phyloP scores from a whole-genome alignment of 2,329 filamentous ascomycete genomes.

The Botrytis squamosa region DNA sequence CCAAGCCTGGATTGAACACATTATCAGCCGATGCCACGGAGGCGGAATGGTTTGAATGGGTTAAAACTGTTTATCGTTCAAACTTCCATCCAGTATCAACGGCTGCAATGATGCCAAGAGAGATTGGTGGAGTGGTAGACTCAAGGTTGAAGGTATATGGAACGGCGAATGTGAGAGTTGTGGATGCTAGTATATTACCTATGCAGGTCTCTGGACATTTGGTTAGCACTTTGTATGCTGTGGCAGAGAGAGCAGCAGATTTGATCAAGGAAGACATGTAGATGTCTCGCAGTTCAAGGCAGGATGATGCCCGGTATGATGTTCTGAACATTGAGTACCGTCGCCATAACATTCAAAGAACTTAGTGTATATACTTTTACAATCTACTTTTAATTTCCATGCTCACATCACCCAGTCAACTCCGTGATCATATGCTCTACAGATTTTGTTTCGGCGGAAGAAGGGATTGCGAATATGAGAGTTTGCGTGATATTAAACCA shows the following conservation, averaged over 20 bases:
- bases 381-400: background rate
- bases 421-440: too few species aligned
- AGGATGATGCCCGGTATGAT: background rate
- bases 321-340: background rate
- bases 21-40: conserved; percentile 21
- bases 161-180: conserved; percentile 25
- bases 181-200: conserved; percentile 29
- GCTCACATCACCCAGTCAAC: background rate
- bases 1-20: conserved; percentile 18
- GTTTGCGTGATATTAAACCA: background rate
- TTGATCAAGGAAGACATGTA: conserved; percentile 22
- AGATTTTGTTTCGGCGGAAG: background rate
- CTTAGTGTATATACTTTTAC: background rate
- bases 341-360: too few species aligned
- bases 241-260: conserved; percentile 28
- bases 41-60: conserved; percentile 18
- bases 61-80: conserved; percentile 15
- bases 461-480: background rate
- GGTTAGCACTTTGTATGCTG: conserved; percentile 26
- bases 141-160: conserved; percentile 28
- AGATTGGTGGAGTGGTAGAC: conserved; percentile 29
- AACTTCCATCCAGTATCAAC: conserved; percentile 28
- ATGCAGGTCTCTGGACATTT: conserved; percentile 27
- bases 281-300: background rate
- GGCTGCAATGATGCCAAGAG: conserved; percentile 28